phyloP scores from a whole-genome alignment of 495 filamentous ascomycete species.

The Recurvomyces mirabilis region DNA sequence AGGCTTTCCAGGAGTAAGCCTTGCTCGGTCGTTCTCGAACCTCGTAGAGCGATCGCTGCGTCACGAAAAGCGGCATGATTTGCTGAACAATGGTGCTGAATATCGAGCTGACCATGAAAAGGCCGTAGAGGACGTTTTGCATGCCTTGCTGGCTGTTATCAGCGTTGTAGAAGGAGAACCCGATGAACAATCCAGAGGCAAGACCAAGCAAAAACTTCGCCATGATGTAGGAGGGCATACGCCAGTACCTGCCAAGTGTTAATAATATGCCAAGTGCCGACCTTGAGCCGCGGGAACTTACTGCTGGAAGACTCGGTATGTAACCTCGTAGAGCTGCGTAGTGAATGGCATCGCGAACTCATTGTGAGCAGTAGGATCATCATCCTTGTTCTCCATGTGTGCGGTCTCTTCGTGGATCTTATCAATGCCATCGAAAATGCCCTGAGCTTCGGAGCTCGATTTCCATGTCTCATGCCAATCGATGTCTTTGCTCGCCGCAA shows the following conservation, averaged over 20 bases:
- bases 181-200: slow-evolving; percentile 40
- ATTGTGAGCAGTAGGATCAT: slow-evolving; percentile 26
- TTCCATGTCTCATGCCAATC: slow-evolving; percentile 81
- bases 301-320: slow-evolving; percentile 28
- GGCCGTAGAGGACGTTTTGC: slow-evolving; percentile 57
- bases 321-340: slow-evolving; percentile 30
- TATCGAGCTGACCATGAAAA: slow-evolving; percentile 62
- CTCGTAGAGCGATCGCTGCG: slow-evolving; percentile 45
- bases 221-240: slow-evolving; percentile 35
- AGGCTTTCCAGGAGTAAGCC: slow-evolving; percentile 46
- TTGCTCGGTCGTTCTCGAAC: slow-evolving; percentile 44
- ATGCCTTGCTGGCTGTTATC: slow-evolving; percentile 23
- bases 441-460: slow-evolving; percentile 56
- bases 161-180: slow-evolving; percentile 37
- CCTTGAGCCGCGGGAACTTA: too few species aligned
- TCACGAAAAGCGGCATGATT: slow-evolving; percentile 47
- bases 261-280: too few species aligned
- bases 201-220: slow-evolving; percentile 34
- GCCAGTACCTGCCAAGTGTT: slow-evolving; percentile 24
- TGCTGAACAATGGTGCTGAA: slow-evolving; percentile 40
- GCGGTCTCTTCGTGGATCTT: slow-evolving; percentile 50
- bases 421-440: slow-evolving; percentile 56
- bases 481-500: slow-evolving; percentile 55
- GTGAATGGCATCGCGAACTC: slow-evolving; percentile 37
- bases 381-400: slow-evolving; percentile 24